A percentile compares a stretch with the other conserved stretches of the same genome.
Conservation (phyloP, 192 early-diverging fungal genomes). For the Entomortierella parvispora region DNA sequence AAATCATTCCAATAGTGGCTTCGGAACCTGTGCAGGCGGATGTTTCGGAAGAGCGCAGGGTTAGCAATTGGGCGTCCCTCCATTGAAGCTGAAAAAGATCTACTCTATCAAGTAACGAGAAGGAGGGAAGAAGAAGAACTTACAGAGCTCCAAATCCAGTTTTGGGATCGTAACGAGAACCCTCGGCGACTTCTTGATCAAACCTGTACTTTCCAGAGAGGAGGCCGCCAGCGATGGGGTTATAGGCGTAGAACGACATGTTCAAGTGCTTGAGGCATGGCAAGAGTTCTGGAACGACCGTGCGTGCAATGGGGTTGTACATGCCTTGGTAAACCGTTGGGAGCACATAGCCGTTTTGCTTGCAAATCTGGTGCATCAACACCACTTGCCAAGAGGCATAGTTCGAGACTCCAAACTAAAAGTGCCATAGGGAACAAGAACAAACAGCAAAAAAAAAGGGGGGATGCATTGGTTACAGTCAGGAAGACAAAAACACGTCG, state of each 20-base stretch:
- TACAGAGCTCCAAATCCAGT: constrained; percentile 54
- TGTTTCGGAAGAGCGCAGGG: too few relatives aligned
- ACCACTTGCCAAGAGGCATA: constrained; percentile 30
- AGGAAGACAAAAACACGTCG: too few relatives aligned
- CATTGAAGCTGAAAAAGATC: neutral
- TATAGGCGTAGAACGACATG: constrained; percentile 32
- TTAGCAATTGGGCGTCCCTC: too few relatives aligned
- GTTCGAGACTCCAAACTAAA: constrained; percentile 37
- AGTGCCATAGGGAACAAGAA: too few relatives aligned
- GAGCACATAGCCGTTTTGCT: constrained; percentile 31
- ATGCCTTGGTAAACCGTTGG: constrained; percentile 39
- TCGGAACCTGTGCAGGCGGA: neutral
- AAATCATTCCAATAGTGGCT: constrained; percentile 50
- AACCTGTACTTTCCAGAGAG: constrained; percentile 23
- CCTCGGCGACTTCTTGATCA: constrained; percentile 3
- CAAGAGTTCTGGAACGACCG: constrained; percentile 17
- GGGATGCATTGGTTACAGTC: too few relatives aligned
- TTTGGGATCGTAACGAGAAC: constrained; percentile 13
- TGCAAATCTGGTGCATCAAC: constrained; percentile 27
- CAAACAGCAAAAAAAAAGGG: too few relatives aligned
- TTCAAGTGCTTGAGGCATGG: constrained; percentile 25
- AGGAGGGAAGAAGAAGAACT: constrained; percentile 29
- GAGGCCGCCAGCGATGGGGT: constrained; percentile 17
- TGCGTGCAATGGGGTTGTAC: constrained; percentile 26
- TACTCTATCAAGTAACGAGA: too few relatives aligned